A percentile compares a stretch with the other conserved stretches of the same genome.
These are phyloP conservation scores for Saccharomyces hybrid DNA, from an alignment of 1,139 yeast genomes.

Conservation along the genomic window DNA sequence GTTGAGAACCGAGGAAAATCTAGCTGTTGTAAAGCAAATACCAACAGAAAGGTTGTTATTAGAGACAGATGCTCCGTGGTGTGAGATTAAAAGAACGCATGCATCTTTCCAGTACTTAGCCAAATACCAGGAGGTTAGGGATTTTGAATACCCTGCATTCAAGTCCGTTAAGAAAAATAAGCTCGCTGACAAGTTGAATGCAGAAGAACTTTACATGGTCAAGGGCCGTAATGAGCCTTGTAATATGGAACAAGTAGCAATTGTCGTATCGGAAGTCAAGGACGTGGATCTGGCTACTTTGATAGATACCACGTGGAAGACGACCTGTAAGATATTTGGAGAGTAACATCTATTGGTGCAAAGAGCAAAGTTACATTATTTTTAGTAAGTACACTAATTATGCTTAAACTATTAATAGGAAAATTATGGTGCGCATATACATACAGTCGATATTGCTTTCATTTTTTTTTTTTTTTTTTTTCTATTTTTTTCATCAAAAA, in stretches of 20 bases:
- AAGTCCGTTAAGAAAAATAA: constrained; percentile 27
- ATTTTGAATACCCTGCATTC: constrained; percentile 12
- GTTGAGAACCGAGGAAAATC: constrained; percentile 65
- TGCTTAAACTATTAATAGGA: background rate
- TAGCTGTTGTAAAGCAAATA: constrained; percentile 54
- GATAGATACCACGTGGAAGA: constrained; percentile 55
- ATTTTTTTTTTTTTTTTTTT: background rate
- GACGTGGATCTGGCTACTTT: constrained; percentile 45
- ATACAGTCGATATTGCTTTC: background rate
- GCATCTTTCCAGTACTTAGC: constrained; percentile 53
- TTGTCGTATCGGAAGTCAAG: constrained; percentile 58
- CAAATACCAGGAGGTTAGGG: constrained; percentile 16
- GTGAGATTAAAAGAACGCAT: constrained; percentile 82
- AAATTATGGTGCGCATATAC: background rate
- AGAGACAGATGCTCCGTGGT: constrained; percentile 99
- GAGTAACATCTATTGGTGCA: constrained; percentile 4
- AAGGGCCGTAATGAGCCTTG: constrained; percentile 92
- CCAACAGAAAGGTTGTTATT: constrained; percentile 67
- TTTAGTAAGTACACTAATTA: background rate
- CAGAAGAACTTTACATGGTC: constrained; percentile 36
- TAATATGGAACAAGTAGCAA: constrained; percentile 71
- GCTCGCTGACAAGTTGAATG: constrained; percentile 13
- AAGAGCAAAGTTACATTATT: background rate
- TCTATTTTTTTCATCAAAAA: background rate
- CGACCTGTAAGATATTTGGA: constrained; percentile 47